Base-by-base conservation (phyloP, 2,329 filamentous ascomycete genomes). In the Aspergillus ochraceus region DNA sequence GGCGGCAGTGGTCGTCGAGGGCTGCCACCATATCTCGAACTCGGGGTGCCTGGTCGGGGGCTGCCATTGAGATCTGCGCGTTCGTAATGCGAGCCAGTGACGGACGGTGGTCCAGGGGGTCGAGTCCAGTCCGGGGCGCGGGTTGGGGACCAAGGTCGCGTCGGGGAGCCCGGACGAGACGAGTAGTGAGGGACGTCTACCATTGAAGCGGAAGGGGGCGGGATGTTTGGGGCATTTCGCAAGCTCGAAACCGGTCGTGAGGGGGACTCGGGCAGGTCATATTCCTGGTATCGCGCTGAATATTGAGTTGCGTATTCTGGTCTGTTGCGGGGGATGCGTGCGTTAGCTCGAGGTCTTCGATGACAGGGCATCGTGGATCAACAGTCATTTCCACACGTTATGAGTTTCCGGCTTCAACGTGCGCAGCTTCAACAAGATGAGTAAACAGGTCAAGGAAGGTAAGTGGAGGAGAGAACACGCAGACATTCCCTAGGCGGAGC, bases 31-130 rank as follows among this genome's bases (percentile, higher is more conserved):
- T 98, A 97, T 73, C 88, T 85, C 2, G 92, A 94, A 0, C 92
- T 92, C 1, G 94, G 92, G 0, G 94, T 97, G 5, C 94, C 94
- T 1, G 95, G 94, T 60, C 95, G 82, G 6, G 95, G 93, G 62
- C 87, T 93, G 52, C 95, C 95, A 70, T 98, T 94, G 60, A 98
- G 78, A 68, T 97, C 93, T 22, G 88, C 84, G 0, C 92, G 91
- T 75, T 98, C 95, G 75, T 95, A 98, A 4, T 87, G 83, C 24
- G 89, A 80, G 65, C 82, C 87, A 0, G 88, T 86, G 1, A 74
- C 71, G 0, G 76, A 77, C 1, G 90, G 86, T 1, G 90, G 90
- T 10, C 89, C 88, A 2, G 91, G 88, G 9, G 90, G 90, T 54
- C 90, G 84, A 29, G 84, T 76, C 76, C 90, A 91, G 61, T 93